phyloP scores from a whole-genome alignment of 306 rosid species.

The Cicer bijugum region DNA sequence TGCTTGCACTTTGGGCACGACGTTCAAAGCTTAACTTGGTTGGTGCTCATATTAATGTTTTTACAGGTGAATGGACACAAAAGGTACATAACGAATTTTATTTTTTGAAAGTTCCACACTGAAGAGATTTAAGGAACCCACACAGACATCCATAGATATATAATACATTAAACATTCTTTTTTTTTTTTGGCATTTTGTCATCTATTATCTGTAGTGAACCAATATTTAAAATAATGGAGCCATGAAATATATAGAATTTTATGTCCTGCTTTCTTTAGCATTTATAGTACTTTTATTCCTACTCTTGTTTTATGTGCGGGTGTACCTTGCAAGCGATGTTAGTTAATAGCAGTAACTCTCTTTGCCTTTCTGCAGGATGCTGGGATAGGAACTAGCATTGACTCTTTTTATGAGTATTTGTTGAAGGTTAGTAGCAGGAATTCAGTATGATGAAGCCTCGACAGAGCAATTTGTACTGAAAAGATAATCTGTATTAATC shows the following conservation, averaged over 20 bases:
- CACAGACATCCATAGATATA: neutral
- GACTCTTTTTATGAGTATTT: constrained; percentile 97
- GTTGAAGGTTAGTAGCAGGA: constrained; percentile 73
- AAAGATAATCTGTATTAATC: neutral
- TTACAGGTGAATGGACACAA: constrained; percentile 99
- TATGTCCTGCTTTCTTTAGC: constrained; percentile 38
- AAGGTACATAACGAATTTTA: constrained; percentile 67
- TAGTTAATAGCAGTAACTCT: constrained; percentile 15
- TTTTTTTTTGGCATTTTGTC: neutral
- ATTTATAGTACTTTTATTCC: constrained; percentile 35
- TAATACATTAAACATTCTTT: constrained; percentile 1
- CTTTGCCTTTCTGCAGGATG: constrained; percentile 74
- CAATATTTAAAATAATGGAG: neutral
- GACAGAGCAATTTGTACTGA: constrained; percentile 26
- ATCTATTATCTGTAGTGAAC: neutral
- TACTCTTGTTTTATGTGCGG: constrained; percentile 22
- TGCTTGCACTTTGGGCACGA: constrained; percentile 91
- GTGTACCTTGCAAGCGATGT: neutral
- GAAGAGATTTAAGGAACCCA: neutral
- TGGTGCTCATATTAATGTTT: constrained; percentile 98
- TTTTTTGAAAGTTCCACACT: constrained; percentile 29
- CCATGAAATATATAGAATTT: constrained; percentile 8
- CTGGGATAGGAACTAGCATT: constrained; percentile 97
- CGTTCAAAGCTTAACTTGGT: constrained; percentile 95
- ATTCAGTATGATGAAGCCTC: constrained; percentile 41